These are phyloP conservation scores for Saturnispora mendoncae DNA, from an alignment of 805 yeast species.

Conservation along the genomic window DNA sequence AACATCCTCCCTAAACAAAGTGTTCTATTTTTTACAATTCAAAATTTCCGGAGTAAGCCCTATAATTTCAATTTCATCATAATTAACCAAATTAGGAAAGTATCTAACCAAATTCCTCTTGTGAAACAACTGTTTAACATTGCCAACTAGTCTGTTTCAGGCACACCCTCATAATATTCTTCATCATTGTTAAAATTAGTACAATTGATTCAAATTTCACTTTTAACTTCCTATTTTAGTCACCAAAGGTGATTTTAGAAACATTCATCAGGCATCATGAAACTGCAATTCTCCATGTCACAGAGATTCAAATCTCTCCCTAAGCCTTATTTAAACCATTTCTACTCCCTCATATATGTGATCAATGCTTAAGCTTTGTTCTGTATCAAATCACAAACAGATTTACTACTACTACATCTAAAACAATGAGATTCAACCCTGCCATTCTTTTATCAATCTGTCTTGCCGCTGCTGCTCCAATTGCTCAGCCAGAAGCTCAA, in stretches of 20 bases:
- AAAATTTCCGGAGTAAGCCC: too few species aligned
- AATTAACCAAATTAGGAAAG: neutral
- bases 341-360: neutral
- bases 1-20: too few species aligned
- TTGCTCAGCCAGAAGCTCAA: slow-evolving; percentile 7
- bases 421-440: slow-evolving; percentile 4
- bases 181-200: too few species aligned
- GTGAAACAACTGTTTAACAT: too few species aligned
- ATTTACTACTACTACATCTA: neutral
- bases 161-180: too few species aligned
- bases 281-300: neutral
- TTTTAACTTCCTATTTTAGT: neutral
- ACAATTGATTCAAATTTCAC: too few species aligned
- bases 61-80: too few species aligned
- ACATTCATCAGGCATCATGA: neutral
- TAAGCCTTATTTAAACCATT: neutral
- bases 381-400: neutral
- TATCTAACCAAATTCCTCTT: too few species aligned
- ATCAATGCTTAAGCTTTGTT: neutral
- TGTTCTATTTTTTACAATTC: too few species aligned
- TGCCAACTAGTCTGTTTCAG: too few species aligned
- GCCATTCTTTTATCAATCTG: slow-evolving; percentile 5
- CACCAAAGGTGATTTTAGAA: neutral
- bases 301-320: neutral
- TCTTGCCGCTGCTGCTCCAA: slow-evolving; percentile 6